A percentile compares a stretch with the other conserved stretches of the same genome.
phyloP scores from a whole-genome alignment of 1,139 yeast species.

The Pichia cactophila region DNA sequence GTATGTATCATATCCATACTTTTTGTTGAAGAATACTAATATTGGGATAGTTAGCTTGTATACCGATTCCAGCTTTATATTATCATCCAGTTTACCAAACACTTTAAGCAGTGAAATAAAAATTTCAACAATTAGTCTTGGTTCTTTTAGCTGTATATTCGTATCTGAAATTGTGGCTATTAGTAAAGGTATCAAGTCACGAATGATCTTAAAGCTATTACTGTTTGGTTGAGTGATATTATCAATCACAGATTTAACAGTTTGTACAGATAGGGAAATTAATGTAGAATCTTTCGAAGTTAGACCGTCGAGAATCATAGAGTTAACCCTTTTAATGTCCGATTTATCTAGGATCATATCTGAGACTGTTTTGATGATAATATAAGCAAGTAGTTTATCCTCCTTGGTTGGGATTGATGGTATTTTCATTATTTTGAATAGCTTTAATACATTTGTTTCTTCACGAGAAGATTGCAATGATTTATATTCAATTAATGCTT shows the following conservation, averaged over 20 bases:
- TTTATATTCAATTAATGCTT: conserved; percentile 13
- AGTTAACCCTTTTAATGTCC: conserved; percentile 32
- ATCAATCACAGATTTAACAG: conserved; percentile 48
- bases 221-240: conserved; percentile 12
- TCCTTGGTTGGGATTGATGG: conserved; percentile 20
- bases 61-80: conserved; percentile 29
- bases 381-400: conserved; percentile 49
- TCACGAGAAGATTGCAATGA: conserved; percentile 15
- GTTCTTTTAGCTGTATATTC: conserved; percentile 23
- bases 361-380: conserved; percentile 50
- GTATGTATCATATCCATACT: conserved; percentile 32
- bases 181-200: conserved; percentile 35
- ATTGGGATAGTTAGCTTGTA: conserved; percentile 45
- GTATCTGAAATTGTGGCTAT: conserved; percentile 23
- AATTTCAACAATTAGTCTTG: conserved; percentile 47
- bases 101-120: conserved; percentile 37
- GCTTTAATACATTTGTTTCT: conserved; percentile 29
- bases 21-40: conserved; percentile 34
- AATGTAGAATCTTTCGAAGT: conserved; percentile 29
- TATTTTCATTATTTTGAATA: conserved; percentile 33
- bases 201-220: conserved; percentile 18
- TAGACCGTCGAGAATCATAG: conserved; percentile 34
- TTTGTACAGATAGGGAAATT: conserved; percentile 43
- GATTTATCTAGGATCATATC: conserved; percentile 29
- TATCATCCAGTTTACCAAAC: conserved; percentile 1